Conservation (phyloP, 306 rosid species). For the Ormosia emarginata region DNA sequence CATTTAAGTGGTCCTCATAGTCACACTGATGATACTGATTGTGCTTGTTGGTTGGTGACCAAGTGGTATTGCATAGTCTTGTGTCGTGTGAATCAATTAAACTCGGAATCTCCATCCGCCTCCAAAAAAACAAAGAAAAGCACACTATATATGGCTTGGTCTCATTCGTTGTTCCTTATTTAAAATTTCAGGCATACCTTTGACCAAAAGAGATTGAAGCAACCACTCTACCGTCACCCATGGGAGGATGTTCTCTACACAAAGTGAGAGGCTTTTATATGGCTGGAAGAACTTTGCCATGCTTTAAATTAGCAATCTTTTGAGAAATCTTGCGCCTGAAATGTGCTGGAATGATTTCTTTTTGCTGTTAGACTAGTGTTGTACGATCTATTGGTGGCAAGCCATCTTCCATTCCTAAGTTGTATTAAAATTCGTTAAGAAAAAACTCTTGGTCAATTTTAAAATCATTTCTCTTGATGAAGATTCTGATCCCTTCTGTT, state of each 20-base stretch:
- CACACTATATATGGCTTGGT: background rate
- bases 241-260: constrained; percentile 99
- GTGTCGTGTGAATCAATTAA: background rate
- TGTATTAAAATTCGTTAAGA: constrained; percentile 42
- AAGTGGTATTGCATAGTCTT: background rate
- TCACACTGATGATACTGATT: background rate
- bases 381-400: constrained; percentile 31
- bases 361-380: constrained; percentile 45
- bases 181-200: constrained; percentile 80
- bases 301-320: constrained; percentile 23
- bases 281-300: constrained; percentile 10
- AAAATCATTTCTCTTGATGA: constrained; percentile 27
- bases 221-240: constrained; percentile 98
- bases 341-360: constrained; percentile 33
- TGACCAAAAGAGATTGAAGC: constrained; percentile 98
- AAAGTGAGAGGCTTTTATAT: constrained; percentile 49
- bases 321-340: constrained; percentile 28
- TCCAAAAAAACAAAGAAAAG: background rate
- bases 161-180: constrained; percentile 19
- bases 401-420: constrained; percentile 34
- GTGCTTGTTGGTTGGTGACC: constrained; percentile 1
- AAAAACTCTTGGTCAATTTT: constrained; percentile 24
- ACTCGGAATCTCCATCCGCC: background rate
- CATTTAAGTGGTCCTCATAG: constrained; percentile 30
- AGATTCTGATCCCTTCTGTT: constrained; percentile 1